A percentile compares a stretch with the other conserved stretches of the same genome.
Evolutionary conservation across 306 rosid species (phyloP).

Genomic region (Begonia masoniana): DNA sequence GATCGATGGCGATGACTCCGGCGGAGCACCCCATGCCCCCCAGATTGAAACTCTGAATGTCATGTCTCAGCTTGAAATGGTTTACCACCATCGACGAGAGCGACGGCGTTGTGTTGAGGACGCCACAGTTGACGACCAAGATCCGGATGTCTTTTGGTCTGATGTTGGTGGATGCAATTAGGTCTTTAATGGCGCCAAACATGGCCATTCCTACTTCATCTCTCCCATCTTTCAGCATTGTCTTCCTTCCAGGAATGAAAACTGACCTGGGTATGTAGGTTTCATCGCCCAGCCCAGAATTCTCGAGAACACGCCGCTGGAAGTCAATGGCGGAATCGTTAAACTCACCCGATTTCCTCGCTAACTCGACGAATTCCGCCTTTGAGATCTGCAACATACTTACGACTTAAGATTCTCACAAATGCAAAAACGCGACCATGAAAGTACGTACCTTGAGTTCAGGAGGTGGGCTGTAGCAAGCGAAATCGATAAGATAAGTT

Average conservation of each 20-base stretch:
- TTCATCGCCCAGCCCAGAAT: conserved; percentile 47
- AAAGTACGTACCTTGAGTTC: conserved; percentile 38
- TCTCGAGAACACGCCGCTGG: conserved; percentile 34
- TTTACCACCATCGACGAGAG: conserved; percentile 48
- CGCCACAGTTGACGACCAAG: conserved; percentile 45
- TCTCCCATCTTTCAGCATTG: conserved; percentile 29
- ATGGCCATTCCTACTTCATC: conserved; percentile 41
- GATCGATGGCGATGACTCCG: conserved; percentile 51
- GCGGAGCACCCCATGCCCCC: conserved; percentile 81
- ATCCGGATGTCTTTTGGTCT: conserved; percentile 28
- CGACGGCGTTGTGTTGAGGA: conserved; percentile 44
- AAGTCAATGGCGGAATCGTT: conserved; percentile 32
- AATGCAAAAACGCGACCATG: not conserved
- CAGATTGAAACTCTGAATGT: conserved; percentile 52
- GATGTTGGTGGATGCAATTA: conserved; percentile 33
- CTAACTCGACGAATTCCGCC: conserved; percentile 46
- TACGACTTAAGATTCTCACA: not conserved
- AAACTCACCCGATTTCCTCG: conserved; percentile 43
- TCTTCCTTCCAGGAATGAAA: conserved; percentile 19
- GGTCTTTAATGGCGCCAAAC: conserved; percentile 41
- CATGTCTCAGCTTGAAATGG: conserved; percentile 42
- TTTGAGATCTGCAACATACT: conserved; percentile 26
- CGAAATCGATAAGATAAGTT: conserved; percentile 48
- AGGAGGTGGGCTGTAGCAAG: conserved; percentile 54
- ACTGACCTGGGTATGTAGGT: conserved; percentile 39